These are phyloP conservation scores for peach (Prunus persica) DNA, from an alignment of 306 rosid genomes.

Conservation along the genomic window Prunus_persica_NCBIv2 NC_034015.1:2789501-2790000, in stretches of 20 bases:
- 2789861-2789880: slow-evolving; percentile 71
- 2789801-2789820: slow-evolving; percentile 76
- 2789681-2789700: not conserved
- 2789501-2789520: not conserved
- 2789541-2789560: not conserved
- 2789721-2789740: not conserved
- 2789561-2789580: not conserved
- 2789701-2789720: not conserved
- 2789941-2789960: not conserved
- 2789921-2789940: not conserved
- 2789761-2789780: slow-evolving; percentile 23
- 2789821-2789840: slow-evolving; percentile 76
- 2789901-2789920: slow-evolving; percentile 21
- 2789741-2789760: slow-evolving; percentile 4
- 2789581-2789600: not conserved
- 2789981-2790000: slow-evolving; percentile 85
- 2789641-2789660: too few relatives aligned
- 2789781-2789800: slow-evolving; percentile 68
- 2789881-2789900: slow-evolving; percentile 88
- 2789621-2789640: too few relatives aligned
- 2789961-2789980: slow-evolving; percentile 29
- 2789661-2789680: not conserved
- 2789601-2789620: not conserved
- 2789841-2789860: slow-evolving; percentile 95
- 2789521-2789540: not conserved